A percentile compares a stretch with the other conserved stretches of the same genome.
Evolutionary conservation across 306 rosid genomes (phyloP).

Genomic region (Hylodesmum podocarpum): DNA sequence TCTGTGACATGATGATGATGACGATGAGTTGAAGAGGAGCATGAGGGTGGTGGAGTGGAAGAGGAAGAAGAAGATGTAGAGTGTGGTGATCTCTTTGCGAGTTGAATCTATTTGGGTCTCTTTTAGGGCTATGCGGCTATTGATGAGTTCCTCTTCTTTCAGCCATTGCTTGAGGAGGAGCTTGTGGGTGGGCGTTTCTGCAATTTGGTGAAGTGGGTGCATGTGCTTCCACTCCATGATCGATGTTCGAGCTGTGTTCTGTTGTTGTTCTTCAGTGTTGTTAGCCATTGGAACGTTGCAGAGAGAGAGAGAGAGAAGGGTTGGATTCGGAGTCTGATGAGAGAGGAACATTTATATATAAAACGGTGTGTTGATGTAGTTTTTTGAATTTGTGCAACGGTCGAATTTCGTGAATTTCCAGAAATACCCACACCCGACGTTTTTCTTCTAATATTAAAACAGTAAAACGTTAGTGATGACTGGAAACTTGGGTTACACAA

Average conservation of each 20-base stretch:
- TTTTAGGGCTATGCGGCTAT: conserved; percentile 60
- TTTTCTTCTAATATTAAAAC: neutral
- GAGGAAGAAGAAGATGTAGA: conserved; percentile 88
- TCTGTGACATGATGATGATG: conserved; percentile 57
- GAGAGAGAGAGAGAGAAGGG: neutral
- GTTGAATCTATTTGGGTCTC: conserved; percentile 82
- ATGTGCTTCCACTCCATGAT: conserved; percentile 72
- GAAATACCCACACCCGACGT: conserved; percentile 11
- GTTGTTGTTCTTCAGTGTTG: conserved; percentile 44
- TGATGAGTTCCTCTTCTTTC: conserved; percentile 86
- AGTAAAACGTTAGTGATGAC: neutral
- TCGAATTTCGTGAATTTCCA: conserved; percentile 42
- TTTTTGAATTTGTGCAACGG: conserved; percentile 59
- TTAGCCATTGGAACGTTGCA: conserved; percentile 47
- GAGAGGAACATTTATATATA: conserved; percentile 5
- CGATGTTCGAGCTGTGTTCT: conserved; percentile 39
- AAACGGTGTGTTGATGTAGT: conserved; percentile 2
- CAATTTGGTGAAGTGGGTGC: conserved; percentile 96
- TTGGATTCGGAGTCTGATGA: neutral
- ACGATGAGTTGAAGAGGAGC: conserved; percentile 69
- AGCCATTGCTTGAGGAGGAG: conserved; percentile 98
- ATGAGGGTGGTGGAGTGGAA: conserved; percentile 82
- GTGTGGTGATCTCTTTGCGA: conserved; percentile 70
- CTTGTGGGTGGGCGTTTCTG: conserved; percentile 87
- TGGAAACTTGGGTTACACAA: neutral